These are phyloP conservation scores for Talinum fruticosum DNA, from an alignment of 148 eudicot genomes.

Conservation along the genomic window DNA sequence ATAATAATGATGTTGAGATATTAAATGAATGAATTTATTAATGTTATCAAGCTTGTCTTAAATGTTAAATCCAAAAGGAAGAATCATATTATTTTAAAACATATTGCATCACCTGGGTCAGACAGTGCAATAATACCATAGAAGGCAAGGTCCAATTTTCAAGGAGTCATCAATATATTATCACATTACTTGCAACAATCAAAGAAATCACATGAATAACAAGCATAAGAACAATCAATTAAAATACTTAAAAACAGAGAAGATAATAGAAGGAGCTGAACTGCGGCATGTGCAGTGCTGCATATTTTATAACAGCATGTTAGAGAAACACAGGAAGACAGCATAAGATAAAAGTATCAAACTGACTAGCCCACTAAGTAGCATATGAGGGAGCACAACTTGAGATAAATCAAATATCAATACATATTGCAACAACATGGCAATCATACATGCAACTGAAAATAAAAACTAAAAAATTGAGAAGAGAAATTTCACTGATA, in stretches of 20 bases:
- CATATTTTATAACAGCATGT: neutral
- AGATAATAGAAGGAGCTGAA: slow-evolving; percentile 17
- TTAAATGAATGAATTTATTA: neutral
- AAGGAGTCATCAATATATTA: neutral
- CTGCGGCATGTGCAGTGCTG: neutral
- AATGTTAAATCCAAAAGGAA: slow-evolving; percentile 14
- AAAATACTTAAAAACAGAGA: slow-evolving; percentile 1
- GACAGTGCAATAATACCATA: slow-evolving; percentile 18
- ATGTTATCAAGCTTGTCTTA: neutral
- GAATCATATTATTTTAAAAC: too few species aligned
- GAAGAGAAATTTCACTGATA: slow-evolving; percentile 1
- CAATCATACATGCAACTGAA: slow-evolving; percentile 6
- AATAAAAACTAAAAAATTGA: neutral
- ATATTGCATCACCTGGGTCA: slow-evolving; percentile 15
- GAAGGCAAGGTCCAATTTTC: slow-evolving; percentile 21
- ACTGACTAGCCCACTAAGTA: slow-evolving; percentile 3
- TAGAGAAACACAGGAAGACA: neutral
- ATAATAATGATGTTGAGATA: neutral
- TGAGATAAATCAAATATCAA: neutral
- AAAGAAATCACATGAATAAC: neutral
- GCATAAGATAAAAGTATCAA: neutral
- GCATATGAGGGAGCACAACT: slow-evolving; percentile 1
- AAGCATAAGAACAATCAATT: neutral
- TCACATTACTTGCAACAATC: neutral
- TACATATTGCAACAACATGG: slow-evolving; percentile 14